Base-by-base conservation (phyloP, 768 basidiomycete species). In the Grammothele lineata region DNA sequence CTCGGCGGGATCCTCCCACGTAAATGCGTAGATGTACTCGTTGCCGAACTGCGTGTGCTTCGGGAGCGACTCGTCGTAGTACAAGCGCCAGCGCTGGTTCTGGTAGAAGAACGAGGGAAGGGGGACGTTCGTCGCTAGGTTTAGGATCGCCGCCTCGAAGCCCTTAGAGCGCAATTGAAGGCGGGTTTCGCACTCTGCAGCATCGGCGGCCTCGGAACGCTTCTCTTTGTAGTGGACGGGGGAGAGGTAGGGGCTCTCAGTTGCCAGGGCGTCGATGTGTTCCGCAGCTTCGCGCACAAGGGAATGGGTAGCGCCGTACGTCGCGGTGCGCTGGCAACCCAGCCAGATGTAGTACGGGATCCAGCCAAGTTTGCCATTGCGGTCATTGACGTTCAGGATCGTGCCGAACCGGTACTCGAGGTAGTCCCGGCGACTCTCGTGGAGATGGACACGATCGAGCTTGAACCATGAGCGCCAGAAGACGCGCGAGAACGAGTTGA, bases 331-430 rank as follows among this genome's bases (percentile, higher is more conserved):
- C 8, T 83, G 77, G 40, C 83, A 79, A 27, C 85, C 85, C 24
- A 89, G 71, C 76, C 83, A 87, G 54, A 89, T 79, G 61, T 87
- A 88, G 67, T 84, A 85, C 0, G 81, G 80, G 23, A 84, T 55
- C 43, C 52, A 46, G 23, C 52, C 52, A 24, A 88, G 65, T 58
- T 85, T 83, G 39, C 70, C 72, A 67, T 88, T 88, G 40, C 87
- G 75, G 9, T 77, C 86, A 55, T 88, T 89, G 67, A 79, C 84
- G 26, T 71, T 75, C 61, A 85, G 87, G 56, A 79, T 66, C 22
- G 86, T 87, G 33, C 85, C 85, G 64, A 87, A 87, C 47, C 78
- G 78, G 64, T 87, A 85, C 62, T 90, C 87, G 26, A 89, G 72
- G 62, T 88, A 89, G 43, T 83, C 78, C 17, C 84, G 72, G 26